These are phyloP conservation scores for Pythium scleroteichum DNA, from an alignment of 352 stramenopile genomes.

Conservation along the genomic window DNA sequence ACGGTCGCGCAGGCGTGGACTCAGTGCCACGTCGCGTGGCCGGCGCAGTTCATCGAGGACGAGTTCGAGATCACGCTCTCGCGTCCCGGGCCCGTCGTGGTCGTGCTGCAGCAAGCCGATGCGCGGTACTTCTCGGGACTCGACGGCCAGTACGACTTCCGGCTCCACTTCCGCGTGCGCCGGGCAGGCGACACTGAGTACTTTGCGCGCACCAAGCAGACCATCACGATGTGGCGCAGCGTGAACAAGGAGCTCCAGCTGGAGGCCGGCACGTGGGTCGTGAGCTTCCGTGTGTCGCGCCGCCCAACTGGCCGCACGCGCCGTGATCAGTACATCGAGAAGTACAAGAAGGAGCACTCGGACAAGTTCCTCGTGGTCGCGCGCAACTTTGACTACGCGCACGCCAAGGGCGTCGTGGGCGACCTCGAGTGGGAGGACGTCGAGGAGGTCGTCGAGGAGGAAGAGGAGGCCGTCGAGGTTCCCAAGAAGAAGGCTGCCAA, in stretches of 20 bases:
- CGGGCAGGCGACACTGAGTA: slow-evolving; percentile 29
- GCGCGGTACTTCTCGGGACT: slow-evolving; percentile 41
- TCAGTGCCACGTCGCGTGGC: slow-evolving; percentile 34
- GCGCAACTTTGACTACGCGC: slow-evolving; percentile 37
- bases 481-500: slow-evolving; percentile 15
- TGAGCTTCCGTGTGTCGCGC: slow-evolving; percentile 35
- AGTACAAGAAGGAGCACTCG: slow-evolving; percentile 30
- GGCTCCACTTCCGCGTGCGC: slow-evolving; percentile 39
- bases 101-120: slow-evolving; percentile 44
- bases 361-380: slow-evolving; percentile 42
- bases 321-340: slow-evolving; percentile 29
- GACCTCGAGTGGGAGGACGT: slow-evolving; percentile 12
- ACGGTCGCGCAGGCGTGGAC: slow-evolving; percentile 43
- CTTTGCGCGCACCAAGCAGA: slow-evolving; percentile 31
- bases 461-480: slow-evolving; percentile 15
- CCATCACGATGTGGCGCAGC: slow-evolving; percentile 32
- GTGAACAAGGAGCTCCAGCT: slow-evolving; percentile 41
- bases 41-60: slow-evolving; percentile 28
- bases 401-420: slow-evolving; percentile 23
- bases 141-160: slow-evolving; percentile 42
- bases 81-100: slow-evolving; percentile 26
- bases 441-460: slow-evolving; percentile 14
- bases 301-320: slow-evolving; percentile 20
- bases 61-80: slow-evolving; percentile 37
- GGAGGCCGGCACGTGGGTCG: slow-evolving; percentile 31